Base-by-base conservation (phyloP, 1,139 yeast genomes). In the Maudiozyma humilis region DNA sequence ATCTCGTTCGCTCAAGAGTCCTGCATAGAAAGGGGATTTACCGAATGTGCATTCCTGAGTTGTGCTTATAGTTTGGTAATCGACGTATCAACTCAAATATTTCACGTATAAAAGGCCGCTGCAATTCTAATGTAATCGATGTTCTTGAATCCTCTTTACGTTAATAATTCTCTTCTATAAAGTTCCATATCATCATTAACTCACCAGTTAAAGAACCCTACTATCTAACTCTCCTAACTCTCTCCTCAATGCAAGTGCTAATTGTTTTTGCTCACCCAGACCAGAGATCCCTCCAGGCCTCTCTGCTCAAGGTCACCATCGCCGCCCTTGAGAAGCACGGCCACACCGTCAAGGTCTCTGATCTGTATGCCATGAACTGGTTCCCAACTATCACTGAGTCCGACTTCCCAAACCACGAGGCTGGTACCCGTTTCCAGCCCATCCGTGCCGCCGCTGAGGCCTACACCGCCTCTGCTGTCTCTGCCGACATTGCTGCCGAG, bases 241-340 rank as follows among this genome's bases (percentile, higher is more conserved):
- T 32, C 16, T 19, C 12, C 1, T 15, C 19, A 32, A 32, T 43
- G 45, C 53, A 54, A 38, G 51, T 48, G 4, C 44, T 57, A 29
- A 51, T 54, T 14, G 51, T 57, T 12, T 51, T 47, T 38, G 61
- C 59, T 14, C 62, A 58, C 38, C 61, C 62, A 32, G 60, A 58
- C 14, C 34, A 18, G 4, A 29, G 36, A 13, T 58, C 61, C 5
- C 46, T 55, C 13, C 55, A 50, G 27, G 53, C 50, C n/a, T 48
- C 57, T 13, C 36, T 58, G 16, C 34, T 47, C 18, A 44, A 51
- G 7, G 52, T 40, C 1, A 44, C 50, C n/a, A 49, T 47, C 2
- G 38, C 43, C 17, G 44, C 50, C 29, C 46, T 57, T 19, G 40
- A 52, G 31, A n/a, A 41, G 4, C 44, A 48, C 7, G 60, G 61